Percentiles rank a stretch among this genome's conserved stretches.
Evolutionary conservation across 257 asterid genomes (phyloP).

Genomic region (Solanum sejunctum): DNA sequence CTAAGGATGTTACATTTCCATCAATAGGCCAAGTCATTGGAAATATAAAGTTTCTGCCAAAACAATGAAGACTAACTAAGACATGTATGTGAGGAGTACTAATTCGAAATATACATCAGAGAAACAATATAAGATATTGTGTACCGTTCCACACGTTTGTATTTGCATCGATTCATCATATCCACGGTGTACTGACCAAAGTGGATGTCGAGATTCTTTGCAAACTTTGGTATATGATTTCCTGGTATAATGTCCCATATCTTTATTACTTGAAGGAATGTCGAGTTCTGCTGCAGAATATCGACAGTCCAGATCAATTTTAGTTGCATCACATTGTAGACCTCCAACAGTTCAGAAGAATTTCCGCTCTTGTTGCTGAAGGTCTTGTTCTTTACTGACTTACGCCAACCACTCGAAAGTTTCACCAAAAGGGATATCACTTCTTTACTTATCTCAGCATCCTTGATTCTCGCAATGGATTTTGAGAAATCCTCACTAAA

Average conservation of each 20-base stretch:
- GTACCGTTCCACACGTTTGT: not conserved
- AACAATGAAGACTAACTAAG: not conserved
- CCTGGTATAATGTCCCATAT: constrained; percentile 28
- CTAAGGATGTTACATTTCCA: not conserved
- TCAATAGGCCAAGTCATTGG: constrained; percentile 13
- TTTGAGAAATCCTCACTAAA: constrained; percentile 23
- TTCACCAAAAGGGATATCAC: constrained; percentile 24
- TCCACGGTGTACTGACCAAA: constrained; percentile 1
- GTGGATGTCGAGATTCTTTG: not conserved
- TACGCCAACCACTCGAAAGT: constrained; percentile 49
- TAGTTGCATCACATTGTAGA: constrained; percentile 14
- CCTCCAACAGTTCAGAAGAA: constrained; percentile 23
- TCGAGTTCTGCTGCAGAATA: constrained; percentile 12
- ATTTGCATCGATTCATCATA: constrained; percentile 2
- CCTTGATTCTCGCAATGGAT: constrained; percentile 15
- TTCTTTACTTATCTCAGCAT: constrained; percentile 9
- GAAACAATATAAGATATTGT: not conserved
- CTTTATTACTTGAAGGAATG: constrained; percentile 27
- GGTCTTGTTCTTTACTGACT: constrained; percentile 1
- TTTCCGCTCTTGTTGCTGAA: not conserved
- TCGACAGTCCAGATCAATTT: constrained; percentile 39
- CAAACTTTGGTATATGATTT: constrained; percentile 9
- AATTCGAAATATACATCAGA: not conserved
- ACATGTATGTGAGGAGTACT: not conserved
- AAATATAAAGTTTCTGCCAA: constrained; percentile 8